phyloP scores from a whole-genome alignment of 106 monocot species.

The Dioscorea zingiberensis region DNA sequence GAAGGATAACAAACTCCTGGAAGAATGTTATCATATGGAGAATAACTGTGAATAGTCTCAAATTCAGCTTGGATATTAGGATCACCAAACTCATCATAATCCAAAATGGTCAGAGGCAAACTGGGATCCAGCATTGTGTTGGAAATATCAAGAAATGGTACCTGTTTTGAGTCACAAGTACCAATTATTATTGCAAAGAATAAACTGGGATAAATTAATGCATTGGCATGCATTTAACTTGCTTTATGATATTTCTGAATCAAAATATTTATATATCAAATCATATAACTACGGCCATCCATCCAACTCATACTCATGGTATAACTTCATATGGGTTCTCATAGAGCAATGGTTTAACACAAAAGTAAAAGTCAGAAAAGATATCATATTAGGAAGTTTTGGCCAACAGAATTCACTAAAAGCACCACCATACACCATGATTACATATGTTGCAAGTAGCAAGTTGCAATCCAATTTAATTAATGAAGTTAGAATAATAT shows the following conservation, averaged over 20 bases:
- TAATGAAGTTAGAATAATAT: too few relatives aligned
- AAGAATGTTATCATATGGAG: constrained; percentile 84
- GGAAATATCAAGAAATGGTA: constrained; percentile 96
- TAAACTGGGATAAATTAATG: neutral
- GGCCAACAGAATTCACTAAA: too few relatives aligned
- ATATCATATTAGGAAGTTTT: too few relatives aligned
- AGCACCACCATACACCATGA: too few relatives aligned
- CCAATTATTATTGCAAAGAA: neutral
- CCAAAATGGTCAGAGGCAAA: constrained; percentile 81
- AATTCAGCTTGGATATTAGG: constrained; percentile 54
- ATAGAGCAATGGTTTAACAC: too few relatives aligned
- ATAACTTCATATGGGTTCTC: too few relatives aligned
- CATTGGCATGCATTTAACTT: neutral
- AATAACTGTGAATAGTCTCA: constrained; percentile 63
- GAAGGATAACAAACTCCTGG: constrained; percentile 55
- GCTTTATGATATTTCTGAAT: neutral
- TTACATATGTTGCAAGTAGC: too few relatives aligned
- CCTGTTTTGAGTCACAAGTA: constrained; percentile 38
- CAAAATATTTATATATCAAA: neutral
- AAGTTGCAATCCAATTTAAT: too few relatives aligned
- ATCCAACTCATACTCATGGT: too few relatives aligned
- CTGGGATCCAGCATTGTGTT: constrained; percentile 83
- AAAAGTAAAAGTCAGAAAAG: too few relatives aligned
- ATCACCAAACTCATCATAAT: constrained; percentile 98
- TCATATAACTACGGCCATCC: too few relatives aligned